A percentile compares a stretch with the other conserved stretches of the same genome.
phyloP scores from a whole-genome alignment of 768 basidiomycete species.

The Hypholoma fasciculare region DNA sequence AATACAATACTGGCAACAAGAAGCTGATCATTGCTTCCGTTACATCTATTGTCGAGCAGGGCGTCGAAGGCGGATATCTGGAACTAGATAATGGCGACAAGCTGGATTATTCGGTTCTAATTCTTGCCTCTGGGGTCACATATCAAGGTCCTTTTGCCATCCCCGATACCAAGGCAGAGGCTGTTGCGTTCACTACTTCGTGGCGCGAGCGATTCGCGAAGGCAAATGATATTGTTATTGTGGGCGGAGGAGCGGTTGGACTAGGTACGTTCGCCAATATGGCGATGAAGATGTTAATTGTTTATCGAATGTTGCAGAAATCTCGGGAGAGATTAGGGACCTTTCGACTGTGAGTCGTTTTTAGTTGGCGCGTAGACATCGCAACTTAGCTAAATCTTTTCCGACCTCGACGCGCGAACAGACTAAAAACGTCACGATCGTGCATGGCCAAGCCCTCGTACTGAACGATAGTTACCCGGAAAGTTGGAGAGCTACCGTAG shows the following conservation, averaged over 20 bases:
- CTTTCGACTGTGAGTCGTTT: constrained; percentile 32
- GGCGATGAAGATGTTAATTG: not conserved
- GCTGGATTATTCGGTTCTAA: constrained; percentile 53
- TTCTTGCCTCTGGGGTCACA: constrained; percentile 57
- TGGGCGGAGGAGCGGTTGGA: constrained; percentile 56
- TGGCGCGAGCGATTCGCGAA: constrained; percentile 34
- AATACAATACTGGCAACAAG: constrained; percentile 49
- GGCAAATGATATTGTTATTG: constrained; percentile 45
- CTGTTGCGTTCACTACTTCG: constrained; percentile 21
- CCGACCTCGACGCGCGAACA: constrained; percentile 8
- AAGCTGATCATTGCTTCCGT: constrained; percentile 41
- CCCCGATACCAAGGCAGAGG: constrained; percentile 33
- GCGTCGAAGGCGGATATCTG: constrained; percentile 30
- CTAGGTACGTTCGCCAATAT: constrained; percentile 32
- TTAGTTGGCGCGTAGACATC: constrained; percentile 19
- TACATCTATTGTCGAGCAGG: constrained; percentile 26
- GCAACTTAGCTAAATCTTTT: not conserved
- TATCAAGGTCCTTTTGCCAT: constrained; percentile 54
- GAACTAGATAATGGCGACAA: constrained; percentile 49
- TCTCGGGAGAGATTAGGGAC: constrained; percentile 44
- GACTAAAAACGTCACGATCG: constrained; percentile 55
- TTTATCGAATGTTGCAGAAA: constrained; percentile 24
- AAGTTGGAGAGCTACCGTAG: constrained; percentile 50
- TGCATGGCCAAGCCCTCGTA: constrained; percentile 51
- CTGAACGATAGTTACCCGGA: constrained; percentile 57